Conservation (phyloP, 1,139 yeast species). For the Blastobotrys aristatus region DNA sequence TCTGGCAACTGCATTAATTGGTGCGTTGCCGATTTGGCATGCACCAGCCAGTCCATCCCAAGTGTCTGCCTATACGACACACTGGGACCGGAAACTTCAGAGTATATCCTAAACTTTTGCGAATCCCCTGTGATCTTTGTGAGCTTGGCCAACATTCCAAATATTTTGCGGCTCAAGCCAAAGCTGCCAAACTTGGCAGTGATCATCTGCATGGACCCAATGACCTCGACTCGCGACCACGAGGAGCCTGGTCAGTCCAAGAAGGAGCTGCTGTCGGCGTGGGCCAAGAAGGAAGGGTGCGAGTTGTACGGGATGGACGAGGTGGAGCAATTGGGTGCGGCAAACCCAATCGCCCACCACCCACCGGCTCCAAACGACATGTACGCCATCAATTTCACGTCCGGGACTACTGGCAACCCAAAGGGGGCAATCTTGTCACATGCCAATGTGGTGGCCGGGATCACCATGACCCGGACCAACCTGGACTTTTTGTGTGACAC, state of each 20-base stretch:
- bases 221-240: constrained; percentile 27
- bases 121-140: constrained; percentile 53
- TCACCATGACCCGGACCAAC: constrained; percentile 34
- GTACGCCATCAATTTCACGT: constrained; percentile 69
- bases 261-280: constrained; percentile 28
- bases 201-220: constrained; percentile 49
- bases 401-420: constrained; percentile 73
- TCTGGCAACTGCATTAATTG: constrained; percentile 57
- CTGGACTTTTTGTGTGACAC: constrained; percentile 17
- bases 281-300: constrained; percentile 37
- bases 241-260: constrained; percentile 52
- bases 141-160: constrained; percentile 45
- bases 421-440: constrained; percentile 70
- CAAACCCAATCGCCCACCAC: constrained; percentile 42
- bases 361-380: constrained; percentile 52
- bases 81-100: constrained; percentile 55
- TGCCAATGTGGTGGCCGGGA: constrained; percentile 47
- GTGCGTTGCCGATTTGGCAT: constrained; percentile 57
- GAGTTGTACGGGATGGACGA: constrained; percentile 46
- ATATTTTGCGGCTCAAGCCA: constrained; percentile 40
- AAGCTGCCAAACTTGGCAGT: constrained; percentile 39
- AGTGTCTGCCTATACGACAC: constrained; percentile 64
- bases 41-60: constrained; percentile 46
- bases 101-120: constrained; percentile 52
- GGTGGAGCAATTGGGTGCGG: constrained; percentile 50